Evolutionary conservation across 306 rosid species (phyloP).

Genomic region (Prunus mongolica): DNA sequence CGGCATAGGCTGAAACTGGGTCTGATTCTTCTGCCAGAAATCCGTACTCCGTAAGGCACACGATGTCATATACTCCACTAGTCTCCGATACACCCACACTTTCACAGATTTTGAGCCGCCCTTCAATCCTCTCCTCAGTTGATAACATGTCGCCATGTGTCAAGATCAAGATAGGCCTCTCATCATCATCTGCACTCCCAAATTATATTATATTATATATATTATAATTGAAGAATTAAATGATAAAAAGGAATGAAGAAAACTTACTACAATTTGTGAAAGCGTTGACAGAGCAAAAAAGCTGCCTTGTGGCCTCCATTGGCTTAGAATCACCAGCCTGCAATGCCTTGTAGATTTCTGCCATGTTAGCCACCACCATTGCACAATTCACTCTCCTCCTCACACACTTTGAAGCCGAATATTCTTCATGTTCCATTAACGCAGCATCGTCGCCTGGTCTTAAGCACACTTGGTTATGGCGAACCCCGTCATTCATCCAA

Average conservation of each 20-base stretch:
- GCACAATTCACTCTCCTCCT: constrained; percentile 35
- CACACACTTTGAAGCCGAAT: constrained; percentile 26
- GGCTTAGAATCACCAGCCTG: constrained; percentile 30
- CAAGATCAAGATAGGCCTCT: constrained; percentile 38
- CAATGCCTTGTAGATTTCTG: constrained; percentile 32
- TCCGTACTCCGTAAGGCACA: constrained; percentile 40
- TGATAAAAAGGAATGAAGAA: not conserved
- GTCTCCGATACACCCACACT: constrained; percentile 32
- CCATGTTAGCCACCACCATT: constrained; percentile 40
- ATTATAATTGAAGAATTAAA: too few relatives aligned
- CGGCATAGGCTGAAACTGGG: constrained; percentile 38
- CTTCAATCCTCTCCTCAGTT: constrained; percentile 44
- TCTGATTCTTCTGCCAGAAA: constrained; percentile 42
- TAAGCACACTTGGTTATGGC: constrained; percentile 37
- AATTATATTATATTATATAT: not conserved
- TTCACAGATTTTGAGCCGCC: constrained; percentile 34
- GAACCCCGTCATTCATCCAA: constrained; percentile 41
- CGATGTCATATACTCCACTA: constrained; percentile 39
- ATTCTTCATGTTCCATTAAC: constrained; percentile 8
- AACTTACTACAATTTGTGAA: constrained; percentile 26
- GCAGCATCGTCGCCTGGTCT: constrained; percentile 23
- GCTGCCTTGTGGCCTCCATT: constrained; percentile 32
- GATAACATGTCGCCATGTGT: constrained; percentile 47
- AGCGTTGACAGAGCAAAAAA: constrained; percentile 22
- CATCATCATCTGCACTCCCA: constrained; percentile 22